These are phyloP conservation scores for Xanthoconium purpureum DNA, from an alignment of 768 basidiomycete species.

Conservation along the genomic window DNA sequence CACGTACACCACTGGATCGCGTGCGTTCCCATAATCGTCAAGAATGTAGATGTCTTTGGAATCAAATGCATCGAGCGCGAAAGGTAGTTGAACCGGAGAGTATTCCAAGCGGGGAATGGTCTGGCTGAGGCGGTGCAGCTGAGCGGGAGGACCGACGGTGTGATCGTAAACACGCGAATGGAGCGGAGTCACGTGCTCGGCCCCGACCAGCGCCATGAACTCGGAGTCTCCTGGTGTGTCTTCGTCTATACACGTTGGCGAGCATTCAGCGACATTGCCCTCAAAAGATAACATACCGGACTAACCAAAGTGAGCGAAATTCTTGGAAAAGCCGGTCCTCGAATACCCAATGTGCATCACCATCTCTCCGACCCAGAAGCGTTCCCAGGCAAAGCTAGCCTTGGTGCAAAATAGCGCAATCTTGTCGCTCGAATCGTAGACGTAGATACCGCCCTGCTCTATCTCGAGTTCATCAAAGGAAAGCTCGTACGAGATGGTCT, in stretches of 20 bases:
- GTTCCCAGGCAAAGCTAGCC: constrained; percentile 38
- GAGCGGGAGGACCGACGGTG: constrained; percentile 13
- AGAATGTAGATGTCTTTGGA: constrained; percentile 53
- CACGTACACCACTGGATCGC: constrained; percentile 47
- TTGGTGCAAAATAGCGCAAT: constrained; percentile 59
- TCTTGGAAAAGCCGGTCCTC: constrained; percentile 37
- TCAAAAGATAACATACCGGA: neutral
- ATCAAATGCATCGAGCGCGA: constrained; percentile 36
- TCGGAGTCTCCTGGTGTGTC: constrained; percentile 42
- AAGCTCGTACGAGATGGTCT: constrained; percentile 50
- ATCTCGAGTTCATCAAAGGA: constrained; percentile 43
- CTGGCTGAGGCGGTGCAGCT: constrained; percentile 46
- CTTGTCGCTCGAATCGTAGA: constrained; percentile 53
- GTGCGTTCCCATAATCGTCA: constrained; percentile 36
- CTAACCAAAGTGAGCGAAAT: constrained; percentile 46
- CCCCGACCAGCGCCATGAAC: constrained; percentile 51
- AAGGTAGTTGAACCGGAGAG: constrained; percentile 27
- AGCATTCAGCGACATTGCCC: neutral
- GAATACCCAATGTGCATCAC: constrained; percentile 36
- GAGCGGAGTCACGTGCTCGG: constrained; percentile 16
- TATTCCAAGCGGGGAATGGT: constrained; percentile 40
- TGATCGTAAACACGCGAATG: constrained; percentile 8
- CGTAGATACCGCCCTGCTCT: constrained; percentile 53
- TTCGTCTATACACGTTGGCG: constrained; percentile 41
- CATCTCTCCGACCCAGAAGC: constrained; percentile 62